Conservation (phyloP, 2,329 filamentous ascomycete genomes). For the Fusarium domesticum region DNA sequence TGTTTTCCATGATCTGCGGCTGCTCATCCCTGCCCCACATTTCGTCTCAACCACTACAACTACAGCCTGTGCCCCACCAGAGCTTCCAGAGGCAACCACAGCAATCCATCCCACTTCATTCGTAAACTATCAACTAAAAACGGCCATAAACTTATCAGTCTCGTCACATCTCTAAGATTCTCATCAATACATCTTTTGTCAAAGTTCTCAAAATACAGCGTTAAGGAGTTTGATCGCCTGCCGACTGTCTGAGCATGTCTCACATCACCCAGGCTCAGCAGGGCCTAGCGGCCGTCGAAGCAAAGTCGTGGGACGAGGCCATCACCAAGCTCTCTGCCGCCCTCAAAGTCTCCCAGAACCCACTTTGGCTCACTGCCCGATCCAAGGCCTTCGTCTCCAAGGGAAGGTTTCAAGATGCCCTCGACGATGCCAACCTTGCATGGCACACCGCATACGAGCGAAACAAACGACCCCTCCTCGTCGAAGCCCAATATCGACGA, state of each 20-base stretch:
- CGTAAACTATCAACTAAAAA: too few species aligned
- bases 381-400: slow-evolving; percentile 73
- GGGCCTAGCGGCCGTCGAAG: slow-evolving; percentile 64
- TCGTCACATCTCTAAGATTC: too few species aligned
- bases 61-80: slow-evolving; percentile 24
- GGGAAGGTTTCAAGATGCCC: slow-evolving; percentile 58
- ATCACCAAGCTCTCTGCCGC: slow-evolving; percentile 67
- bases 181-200: too few species aligned
- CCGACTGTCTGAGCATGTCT: too few species aligned
- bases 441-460: slow-evolving; percentile 62
- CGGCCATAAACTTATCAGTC: too few species aligned
- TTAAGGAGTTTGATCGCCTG: too few species aligned
- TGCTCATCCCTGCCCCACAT: too few species aligned
- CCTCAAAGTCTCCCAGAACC: slow-evolving; percentile 63
- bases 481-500: slow-evolving; percentile 77
- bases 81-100: slow-evolving; percentile 35
- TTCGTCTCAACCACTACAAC: too few species aligned
- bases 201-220: too few species aligned
- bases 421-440: slow-evolving; percentile 67
- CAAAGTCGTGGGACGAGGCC: slow-evolving; percentile 63
- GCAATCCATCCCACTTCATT: too few species aligned
- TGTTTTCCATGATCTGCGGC: too few species aligned
- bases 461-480: slow-evolving; percentile 70
- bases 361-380: slow-evolving; percentile 77
- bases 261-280: slow-evolving; percentile 48